Evolutionary conservation across 306 rosid genomes (phyloP).

Genomic region (Quillaja saponaria): DNA sequence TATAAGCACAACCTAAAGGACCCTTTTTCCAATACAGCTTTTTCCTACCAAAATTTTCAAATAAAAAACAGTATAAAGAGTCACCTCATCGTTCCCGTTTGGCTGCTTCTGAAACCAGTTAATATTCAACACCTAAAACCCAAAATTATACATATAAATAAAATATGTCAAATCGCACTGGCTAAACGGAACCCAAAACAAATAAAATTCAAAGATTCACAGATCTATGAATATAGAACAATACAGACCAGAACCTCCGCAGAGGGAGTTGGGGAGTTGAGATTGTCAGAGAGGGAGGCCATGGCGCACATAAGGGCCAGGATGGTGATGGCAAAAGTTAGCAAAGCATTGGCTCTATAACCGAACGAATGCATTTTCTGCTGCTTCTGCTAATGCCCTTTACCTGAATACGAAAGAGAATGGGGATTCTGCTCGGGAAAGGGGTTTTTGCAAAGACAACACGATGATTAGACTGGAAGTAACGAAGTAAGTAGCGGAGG

Average conservation of each 20-base stretch:
- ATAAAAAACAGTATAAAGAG: neutral
- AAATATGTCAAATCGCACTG: constrained; percentile 11
- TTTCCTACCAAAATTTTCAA: neutral
- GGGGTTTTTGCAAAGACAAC: neutral
- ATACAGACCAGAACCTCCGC: constrained; percentile 38
- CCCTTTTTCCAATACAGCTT: neutral
- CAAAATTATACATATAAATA: neutral
- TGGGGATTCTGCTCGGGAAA: no score
- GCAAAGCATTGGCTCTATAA: constrained; percentile 75
- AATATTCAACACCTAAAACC: constrained; percentile 62
- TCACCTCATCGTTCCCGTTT: constrained; percentile 86
- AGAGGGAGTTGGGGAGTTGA: constrained; percentile 67
- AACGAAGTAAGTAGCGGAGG: no score
- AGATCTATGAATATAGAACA: constrained; percentile 29
- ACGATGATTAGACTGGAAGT: no score
- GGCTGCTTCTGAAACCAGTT: constrained; percentile 95
- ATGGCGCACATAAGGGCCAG: constrained; percentile 78
- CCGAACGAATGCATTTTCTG: constrained; percentile 84
- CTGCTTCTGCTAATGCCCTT: neutral
- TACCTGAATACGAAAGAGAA: neutral
- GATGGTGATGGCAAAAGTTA: constrained; percentile 78
- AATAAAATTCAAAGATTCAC: constrained; percentile 6
- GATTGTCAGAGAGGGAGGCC: constrained; percentile 75
- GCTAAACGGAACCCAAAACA: constrained; percentile 1
- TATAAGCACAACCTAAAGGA: neutral